phyloP scores from a whole-genome alignment of 352 stramenopile species.

The Lagenidium giganteum region DNA sequence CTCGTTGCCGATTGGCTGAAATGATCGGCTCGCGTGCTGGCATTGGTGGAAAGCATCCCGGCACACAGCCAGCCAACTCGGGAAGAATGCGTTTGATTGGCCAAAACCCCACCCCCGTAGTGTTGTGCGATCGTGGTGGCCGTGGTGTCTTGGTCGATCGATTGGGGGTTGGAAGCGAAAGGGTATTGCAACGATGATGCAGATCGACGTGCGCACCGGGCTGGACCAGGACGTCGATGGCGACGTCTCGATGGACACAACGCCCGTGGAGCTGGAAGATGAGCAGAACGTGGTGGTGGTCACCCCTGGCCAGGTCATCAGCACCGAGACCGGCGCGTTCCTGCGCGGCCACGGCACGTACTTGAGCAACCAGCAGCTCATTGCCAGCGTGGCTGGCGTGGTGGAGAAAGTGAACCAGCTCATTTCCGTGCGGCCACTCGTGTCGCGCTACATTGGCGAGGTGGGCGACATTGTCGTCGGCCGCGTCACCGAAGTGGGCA shows the following conservation, averaged over 20 bases:
- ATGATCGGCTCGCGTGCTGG: no score
- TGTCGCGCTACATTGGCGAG: constrained; percentile 90
- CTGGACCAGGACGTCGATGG: constrained; percentile 4
- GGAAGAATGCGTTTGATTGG: no score
- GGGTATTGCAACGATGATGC: no score
- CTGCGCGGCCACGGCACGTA: constrained; percentile 95
- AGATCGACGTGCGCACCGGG: constrained; percentile 31
- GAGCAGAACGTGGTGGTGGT: constrained; percentile 58
- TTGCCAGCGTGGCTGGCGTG: constrained; percentile 92
- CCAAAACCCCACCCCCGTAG: no score
- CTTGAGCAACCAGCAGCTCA: constrained; percentile 83
- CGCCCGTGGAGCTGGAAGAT: constrained; percentile 21
- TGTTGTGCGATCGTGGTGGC: no score
- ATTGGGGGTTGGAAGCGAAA: no score
- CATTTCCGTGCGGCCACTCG: constrained; percentile 90
- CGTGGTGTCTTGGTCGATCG: no score
- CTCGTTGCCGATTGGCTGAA: no score
- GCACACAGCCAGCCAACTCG: no score
- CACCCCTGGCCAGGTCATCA: constrained; percentile 74
- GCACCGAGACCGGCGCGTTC: constrained; percentile 66
- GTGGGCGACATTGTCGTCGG: constrained; percentile 97
- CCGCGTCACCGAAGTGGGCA: constrained; percentile 91
- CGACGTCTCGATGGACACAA: constrained; percentile 11
- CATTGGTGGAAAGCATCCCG: no score
- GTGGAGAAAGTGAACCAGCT: constrained; percentile 97